phyloP scores from a whole-genome alignment of 2,329 filamentous ascomycete species.

The Arthrobotrys conoides region DNA sequence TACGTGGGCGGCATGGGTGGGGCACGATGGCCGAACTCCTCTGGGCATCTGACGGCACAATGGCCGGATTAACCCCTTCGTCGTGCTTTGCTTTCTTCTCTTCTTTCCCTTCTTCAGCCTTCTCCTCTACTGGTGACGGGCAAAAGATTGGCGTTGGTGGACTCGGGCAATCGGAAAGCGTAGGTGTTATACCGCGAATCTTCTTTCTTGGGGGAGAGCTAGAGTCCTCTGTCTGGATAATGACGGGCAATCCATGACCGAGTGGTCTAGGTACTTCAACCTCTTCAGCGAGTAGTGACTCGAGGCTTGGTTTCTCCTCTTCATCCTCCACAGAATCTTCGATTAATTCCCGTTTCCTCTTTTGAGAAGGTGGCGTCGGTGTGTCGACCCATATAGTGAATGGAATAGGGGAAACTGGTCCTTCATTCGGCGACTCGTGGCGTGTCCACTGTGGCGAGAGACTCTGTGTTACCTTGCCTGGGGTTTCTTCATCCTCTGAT shows the following conservation, averaged over 20 bases:
- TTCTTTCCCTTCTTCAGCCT: not conserved
- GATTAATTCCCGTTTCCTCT: constrained; percentile 1
- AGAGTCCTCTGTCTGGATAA: not conserved
- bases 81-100: not conserved
- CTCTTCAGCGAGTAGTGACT: not conserved
- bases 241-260: not conserved
- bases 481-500: not conserved
- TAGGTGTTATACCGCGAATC: not conserved
- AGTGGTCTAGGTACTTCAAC: not conserved
- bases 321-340: not conserved
- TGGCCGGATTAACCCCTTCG: not conserved
- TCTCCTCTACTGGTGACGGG: not conserved
- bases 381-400: not conserved
- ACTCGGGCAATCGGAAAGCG: not conserved
- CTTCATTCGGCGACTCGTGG: not conserved
- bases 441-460: not conserved
- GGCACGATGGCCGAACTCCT: constrained; percentile 5
- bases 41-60: constrained; percentile 1
- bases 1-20: not conserved
- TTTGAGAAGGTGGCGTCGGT: not conserved
- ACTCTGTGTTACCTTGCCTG: not conserved
- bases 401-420: not conserved
- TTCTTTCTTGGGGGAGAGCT: constrained; percentile 5
- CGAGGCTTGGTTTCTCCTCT: not conserved
- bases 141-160: not conserved